Evolutionary conservation across 2,329 filamentous ascomycete species (phyloP).

Genomic region (Pseudofabraea citricarpa): DNA sequence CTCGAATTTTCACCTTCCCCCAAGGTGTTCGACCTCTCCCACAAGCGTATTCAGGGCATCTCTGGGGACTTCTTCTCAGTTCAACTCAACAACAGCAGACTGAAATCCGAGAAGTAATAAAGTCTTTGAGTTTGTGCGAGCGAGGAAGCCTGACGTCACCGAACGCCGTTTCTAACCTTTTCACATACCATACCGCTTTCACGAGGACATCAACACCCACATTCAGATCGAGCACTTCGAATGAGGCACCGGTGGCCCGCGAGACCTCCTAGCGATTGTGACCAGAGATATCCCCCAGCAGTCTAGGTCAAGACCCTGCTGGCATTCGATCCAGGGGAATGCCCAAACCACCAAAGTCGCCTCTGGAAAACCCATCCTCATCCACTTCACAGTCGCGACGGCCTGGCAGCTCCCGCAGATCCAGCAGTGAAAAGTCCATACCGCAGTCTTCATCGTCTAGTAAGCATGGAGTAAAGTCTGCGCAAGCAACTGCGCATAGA

Average conservation of each 20-base stretch:
- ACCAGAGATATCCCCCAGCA: constrained; percentile 8
- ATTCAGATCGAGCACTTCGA: too few relatives aligned
- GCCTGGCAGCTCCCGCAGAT: constrained; percentile 15
- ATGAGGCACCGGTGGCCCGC: constrained; percentile 4
- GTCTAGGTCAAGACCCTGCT: constrained; percentile 6
- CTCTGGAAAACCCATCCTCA: constrained; percentile 24
- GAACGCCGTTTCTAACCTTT: too few relatives aligned
- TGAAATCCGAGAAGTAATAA: too few relatives aligned
- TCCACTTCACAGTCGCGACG: constrained; percentile 20
- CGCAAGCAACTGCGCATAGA: constrained; percentile 9
- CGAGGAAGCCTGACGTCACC: too few relatives aligned
- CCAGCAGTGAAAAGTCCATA: constrained; percentile 21
- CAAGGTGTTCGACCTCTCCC: too few relatives aligned
- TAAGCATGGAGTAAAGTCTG: constrained; percentile 23
- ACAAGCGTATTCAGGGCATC: too few relatives aligned
- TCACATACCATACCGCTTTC: too few relatives aligned
- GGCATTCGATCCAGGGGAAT: constrained; percentile 20
- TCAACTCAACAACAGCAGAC: too few relatives aligned
- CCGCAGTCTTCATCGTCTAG: constrained; percentile 11
- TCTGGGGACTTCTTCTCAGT: too few relatives aligned
- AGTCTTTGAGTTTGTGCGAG: too few relatives aligned
- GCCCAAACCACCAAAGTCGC: constrained; percentile 25
- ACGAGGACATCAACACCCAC: too few relatives aligned
- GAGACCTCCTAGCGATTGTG: constrained; percentile 1
- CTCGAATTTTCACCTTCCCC: too few relatives aligned